Evolutionary conservation across 495 filamentous ascomycete genomes (phyloP).

Genomic region (Daldinia bambusicola): DNA sequence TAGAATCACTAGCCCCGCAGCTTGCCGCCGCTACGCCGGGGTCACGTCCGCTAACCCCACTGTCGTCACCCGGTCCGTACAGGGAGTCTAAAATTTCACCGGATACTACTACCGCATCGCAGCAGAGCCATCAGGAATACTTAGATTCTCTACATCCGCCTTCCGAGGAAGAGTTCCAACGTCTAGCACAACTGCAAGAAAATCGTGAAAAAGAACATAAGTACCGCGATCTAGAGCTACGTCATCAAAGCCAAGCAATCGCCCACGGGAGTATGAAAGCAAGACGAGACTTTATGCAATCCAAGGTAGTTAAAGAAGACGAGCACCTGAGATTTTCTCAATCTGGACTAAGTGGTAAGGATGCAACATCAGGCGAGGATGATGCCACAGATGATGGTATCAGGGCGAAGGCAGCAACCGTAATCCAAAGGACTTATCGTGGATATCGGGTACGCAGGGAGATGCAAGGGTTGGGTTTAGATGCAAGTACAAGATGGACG

Average conservation of each 20-base stretch:
- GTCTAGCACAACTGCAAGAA: constrained; percentile 57
- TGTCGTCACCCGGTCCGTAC: constrained; percentile 29
- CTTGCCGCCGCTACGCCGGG: constrained; percentile 20
- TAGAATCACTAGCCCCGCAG: constrained; percentile 28
- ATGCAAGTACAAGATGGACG: constrained; percentile 74
- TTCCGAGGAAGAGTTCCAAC: constrained; percentile 53
- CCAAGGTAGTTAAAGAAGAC: constrained; percentile 36
- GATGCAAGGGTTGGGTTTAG: constrained; percentile 69
- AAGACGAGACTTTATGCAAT: constrained; percentile 42
- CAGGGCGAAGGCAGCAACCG: constrained; percentile 58
- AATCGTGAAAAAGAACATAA: constrained; percentile 58
- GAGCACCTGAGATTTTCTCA: constrained; percentile 14
- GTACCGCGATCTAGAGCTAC: constrained; percentile 47
- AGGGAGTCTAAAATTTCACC: constrained; percentile 14
- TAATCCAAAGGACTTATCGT: constrained; percentile 74
- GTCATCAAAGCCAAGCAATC: constrained; percentile 41
- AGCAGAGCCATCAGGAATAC: constrained; percentile 54
- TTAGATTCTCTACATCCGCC: constrained; percentile 60
- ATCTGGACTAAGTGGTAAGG: constrained; percentile 15
- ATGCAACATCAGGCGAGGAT: constrained; percentile 1
- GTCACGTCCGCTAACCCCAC: constrained; percentile 39
- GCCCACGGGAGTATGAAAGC: constrained; percentile 42
- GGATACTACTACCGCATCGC: constrained; percentile 26
- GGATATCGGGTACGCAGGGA: constrained; percentile 75
- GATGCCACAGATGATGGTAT: constrained; percentile 30